These are phyloP conservation scores for Pseudovirgaria hyperparasitica DNA, from an alignment of 2,329 filamentous ascomycete species.

Conservation along the genomic window DNA sequence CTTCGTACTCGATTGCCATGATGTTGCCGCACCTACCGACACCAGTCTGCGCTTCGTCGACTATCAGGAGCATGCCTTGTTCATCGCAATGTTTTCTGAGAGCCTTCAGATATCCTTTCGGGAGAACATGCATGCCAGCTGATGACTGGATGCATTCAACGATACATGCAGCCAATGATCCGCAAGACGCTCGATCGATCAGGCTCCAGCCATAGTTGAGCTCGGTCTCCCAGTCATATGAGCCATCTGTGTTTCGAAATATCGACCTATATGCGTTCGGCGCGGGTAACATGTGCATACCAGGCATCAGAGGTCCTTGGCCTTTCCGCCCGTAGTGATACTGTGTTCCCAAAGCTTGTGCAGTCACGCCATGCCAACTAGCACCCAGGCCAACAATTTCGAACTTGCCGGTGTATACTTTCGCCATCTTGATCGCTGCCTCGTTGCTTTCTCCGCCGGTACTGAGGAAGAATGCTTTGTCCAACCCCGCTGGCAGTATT, in stretches of 20 bases:
- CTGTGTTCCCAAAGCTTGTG: constrained; percentile 37
- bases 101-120: constrained; percentile 44
- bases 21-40: constrained; percentile 21
- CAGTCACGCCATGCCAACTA: constrained; percentile 50
- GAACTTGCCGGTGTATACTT: constrained; percentile 50
- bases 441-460: constrained; percentile 32
- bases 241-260: constrained; percentile 46
- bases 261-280: constrained; percentile 50
- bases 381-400: constrained; percentile 49
- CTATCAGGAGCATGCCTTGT: constrained; percentile 21
- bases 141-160: constrained; percentile 48
- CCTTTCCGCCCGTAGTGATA: constrained; percentile 41
- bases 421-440: constrained; percentile 52
- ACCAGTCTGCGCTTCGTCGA: constrained; percentile 25
- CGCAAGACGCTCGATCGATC: constrained; percentile 46
- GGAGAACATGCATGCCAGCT: constrained; percentile 48
- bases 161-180: constrained; percentile 51
- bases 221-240: constrained; percentile 54
- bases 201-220: constrained; percentile 49
- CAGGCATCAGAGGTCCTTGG: constrained; percentile 36
- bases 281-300: constrained; percentile 44
- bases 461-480: constrained; percentile 22
- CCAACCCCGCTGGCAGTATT: constrained; percentile 14
- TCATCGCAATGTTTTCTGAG: constrained; percentile 32
- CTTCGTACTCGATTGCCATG: constrained; percentile 13